These are phyloP conservation scores for Cryptococcus sp. DNA, from an alignment of 1,284 basidiomycete genomes.

Conservation along the genomic window DNA sequence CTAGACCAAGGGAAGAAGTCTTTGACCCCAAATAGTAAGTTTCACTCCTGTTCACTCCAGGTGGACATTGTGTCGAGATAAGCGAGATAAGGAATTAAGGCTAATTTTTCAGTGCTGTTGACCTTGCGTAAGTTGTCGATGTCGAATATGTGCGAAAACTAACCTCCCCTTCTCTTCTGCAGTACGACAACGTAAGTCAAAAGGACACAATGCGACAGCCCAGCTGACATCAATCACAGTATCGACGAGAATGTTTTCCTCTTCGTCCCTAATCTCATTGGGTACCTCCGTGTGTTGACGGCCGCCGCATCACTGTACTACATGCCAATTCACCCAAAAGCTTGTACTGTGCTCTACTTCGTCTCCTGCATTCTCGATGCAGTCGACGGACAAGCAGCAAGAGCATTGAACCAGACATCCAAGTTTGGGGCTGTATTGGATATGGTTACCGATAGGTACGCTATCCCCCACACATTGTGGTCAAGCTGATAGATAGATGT, in stretches of 20 bases:
- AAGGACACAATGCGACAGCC: background rate
- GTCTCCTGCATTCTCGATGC: slow-evolving; percentile 94
- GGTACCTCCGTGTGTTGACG: slow-evolving; percentile 86
- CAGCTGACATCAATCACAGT: slow-evolving; percentile 13
- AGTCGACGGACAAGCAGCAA: slow-evolving; percentile 91
- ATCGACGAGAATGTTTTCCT: slow-evolving; percentile 81
- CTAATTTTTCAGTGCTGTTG: slow-evolving; percentile 38
- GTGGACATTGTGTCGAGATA: background rate
- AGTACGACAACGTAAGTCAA: slow-evolving; percentile 38
- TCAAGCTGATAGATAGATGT: slow-evolving; percentile 57
- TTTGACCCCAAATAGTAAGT: slow-evolving; percentile 48
- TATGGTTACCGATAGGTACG: slow-evolving; percentile 98
- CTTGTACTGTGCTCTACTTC: slow-evolving; percentile 84
- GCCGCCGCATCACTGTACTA: slow-evolving; percentile 85
- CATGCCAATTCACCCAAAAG: slow-evolving; percentile 92
- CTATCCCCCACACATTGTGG: slow-evolving; percentile 7
- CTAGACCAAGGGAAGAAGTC: slow-evolving; percentile 38
- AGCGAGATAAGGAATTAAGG: too few species aligned
- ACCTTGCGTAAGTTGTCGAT: slow-evolving; percentile 39
- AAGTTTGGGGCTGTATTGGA: slow-evolving; percentile 98
- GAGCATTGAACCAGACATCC: slow-evolving; percentile 80
- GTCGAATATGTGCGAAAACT: background rate
- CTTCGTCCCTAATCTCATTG: slow-evolving; percentile 95
- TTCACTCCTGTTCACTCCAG: background rate
- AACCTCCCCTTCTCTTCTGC: background rate